phyloP scores from a whole-genome alignment of 768 basidiomycete species.

The Tricholoma hemisulphureum region DNA sequence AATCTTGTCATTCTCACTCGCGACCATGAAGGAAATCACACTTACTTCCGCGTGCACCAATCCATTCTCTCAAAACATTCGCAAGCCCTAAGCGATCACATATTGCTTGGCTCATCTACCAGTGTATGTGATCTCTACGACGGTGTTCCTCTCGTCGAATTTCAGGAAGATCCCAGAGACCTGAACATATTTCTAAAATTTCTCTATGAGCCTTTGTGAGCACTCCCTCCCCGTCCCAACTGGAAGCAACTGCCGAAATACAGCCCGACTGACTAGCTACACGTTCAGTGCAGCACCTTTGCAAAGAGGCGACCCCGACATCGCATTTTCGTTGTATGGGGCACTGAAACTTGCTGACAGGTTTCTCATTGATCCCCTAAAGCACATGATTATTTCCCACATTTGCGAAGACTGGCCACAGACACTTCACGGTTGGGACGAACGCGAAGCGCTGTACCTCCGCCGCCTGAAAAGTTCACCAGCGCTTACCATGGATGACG shows the following conservation, averaged over 20 bases:
- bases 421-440: constrained; percentile 24
- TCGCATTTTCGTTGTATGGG: constrained; percentile 25
- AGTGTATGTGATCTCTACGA: constrained; percentile 20
- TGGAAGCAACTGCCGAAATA: not conserved
- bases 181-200: constrained; percentile 25
- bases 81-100: constrained; percentile 25
- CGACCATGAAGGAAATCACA: constrained; percentile 23
- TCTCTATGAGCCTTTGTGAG: constrained; percentile 28
- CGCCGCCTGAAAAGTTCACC: constrained; percentile 21
- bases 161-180: constrained; percentile 25
- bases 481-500: constrained; percentile 24
- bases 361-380: constrained; percentile 24
- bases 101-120: constrained; percentile 15
- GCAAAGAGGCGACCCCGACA: constrained; percentile 25
- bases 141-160: constrained; percentile 25
- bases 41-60: constrained; percentile 26
- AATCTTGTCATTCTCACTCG: constrained; percentile 26
- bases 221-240: not conserved
- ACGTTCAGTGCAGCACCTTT: constrained; percentile 23
- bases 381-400: constrained; percentile 23
- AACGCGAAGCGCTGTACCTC: constrained; percentile 23
- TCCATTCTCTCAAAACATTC: constrained; percentile 28
- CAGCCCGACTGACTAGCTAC: constrained; percentile 13
- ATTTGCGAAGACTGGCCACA: constrained; percentile 25
- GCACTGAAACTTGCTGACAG: constrained; percentile 24